phyloP scores from a whole-genome alignment of 2,329 filamentous ascomycete species.

The Colletotrichum echinochloae region DNA sequence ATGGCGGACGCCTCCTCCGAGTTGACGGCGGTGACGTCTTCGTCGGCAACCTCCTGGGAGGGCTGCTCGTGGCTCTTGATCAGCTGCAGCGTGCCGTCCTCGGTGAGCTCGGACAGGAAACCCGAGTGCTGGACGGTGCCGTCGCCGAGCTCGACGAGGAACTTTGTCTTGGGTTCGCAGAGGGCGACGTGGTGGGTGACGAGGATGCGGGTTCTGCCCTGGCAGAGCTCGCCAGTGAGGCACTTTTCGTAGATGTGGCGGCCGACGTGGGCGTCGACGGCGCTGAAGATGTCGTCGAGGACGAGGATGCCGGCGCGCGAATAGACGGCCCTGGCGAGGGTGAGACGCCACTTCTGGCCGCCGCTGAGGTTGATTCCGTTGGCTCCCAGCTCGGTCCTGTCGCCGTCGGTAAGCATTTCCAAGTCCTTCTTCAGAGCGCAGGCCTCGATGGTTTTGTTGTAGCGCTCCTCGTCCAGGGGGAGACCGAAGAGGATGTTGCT shows the following conservation, averaged over 20 bases:
- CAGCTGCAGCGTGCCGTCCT: constrained; percentile 65
- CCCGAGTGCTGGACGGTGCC: constrained; percentile 75
- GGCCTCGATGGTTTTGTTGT: constrained; percentile 75
- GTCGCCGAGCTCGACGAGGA: constrained; percentile 78
- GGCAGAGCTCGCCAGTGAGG: constrained; percentile 76
- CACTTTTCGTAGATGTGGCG: constrained; percentile 83
- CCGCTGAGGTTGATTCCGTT: constrained; percentile 88
- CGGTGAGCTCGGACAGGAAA: constrained; percentile 71
- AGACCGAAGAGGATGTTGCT: constrained; percentile 85
- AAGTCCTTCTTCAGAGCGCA: constrained; percentile 83
- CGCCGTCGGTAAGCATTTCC: constrained; percentile 80
- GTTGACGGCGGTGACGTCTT: constrained; percentile 67
- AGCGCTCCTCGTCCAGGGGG: constrained; percentile 76
- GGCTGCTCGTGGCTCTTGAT: constrained; percentile 69
- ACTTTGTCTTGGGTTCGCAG: constrained; percentile 77
- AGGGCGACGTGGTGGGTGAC: constrained; percentile 85
- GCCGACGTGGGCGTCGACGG: constrained; percentile 85
- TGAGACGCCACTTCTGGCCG: constrained; percentile 86
- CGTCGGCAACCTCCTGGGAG: constrained; percentile 58
- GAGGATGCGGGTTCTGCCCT: constrained; percentile 78
- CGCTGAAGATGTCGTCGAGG: constrained; percentile 86
- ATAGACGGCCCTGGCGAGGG: constrained; percentile 83
- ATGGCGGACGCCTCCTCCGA: constrained; percentile 62
- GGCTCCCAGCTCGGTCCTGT: constrained; percentile 83
- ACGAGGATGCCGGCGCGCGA: constrained; percentile 81